Conservation (phyloP, 2,329 filamentous ascomycete genomes). For the Pseudogymnoascus verrucosus region DNA sequence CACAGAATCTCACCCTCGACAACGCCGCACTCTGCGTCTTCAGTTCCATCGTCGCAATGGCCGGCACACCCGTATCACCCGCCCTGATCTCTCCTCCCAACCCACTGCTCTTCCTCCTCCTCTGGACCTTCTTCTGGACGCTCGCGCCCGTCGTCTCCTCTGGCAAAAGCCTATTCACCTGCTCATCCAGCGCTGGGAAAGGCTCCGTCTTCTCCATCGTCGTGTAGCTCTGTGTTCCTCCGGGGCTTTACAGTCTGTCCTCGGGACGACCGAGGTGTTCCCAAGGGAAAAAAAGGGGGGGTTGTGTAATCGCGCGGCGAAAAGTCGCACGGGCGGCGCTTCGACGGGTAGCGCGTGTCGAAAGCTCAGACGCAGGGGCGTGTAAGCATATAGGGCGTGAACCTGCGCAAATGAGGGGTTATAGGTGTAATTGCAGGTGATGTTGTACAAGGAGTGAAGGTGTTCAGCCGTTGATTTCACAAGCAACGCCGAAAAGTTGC, state of each 20-base stretch:
- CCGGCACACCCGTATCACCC: conserved; percentile 42
- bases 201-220: background rate
- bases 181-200: background rate
- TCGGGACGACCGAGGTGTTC: background rate
- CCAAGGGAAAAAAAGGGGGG: background rate
- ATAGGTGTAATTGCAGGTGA: background rate
- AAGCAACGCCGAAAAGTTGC: background rate
- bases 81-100: conserved; percentile 42
- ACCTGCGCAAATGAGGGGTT: background rate
- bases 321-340: background rate
- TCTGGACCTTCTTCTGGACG: conserved; percentile 14
- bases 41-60: conserved; percentile 38
- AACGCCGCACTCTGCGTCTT: conserved; percentile 21
- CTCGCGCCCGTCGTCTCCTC: background rate
- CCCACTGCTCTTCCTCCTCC: conserved; percentile 38
- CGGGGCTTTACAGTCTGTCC: background rate
- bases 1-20: conserved; percentile 19
- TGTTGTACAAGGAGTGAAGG: background rate
- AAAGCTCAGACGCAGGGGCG: background rate
- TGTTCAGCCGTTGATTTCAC: background rate
- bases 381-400: background rate
- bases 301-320: background rate
- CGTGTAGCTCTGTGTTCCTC: background rate
- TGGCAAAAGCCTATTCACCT: background rate
- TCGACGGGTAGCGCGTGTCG: background rate